Evolutionary conservation across 2,329 filamentous ascomycete genomes (phyloP).

Genomic region (Bipolaris cookei): DNA sequence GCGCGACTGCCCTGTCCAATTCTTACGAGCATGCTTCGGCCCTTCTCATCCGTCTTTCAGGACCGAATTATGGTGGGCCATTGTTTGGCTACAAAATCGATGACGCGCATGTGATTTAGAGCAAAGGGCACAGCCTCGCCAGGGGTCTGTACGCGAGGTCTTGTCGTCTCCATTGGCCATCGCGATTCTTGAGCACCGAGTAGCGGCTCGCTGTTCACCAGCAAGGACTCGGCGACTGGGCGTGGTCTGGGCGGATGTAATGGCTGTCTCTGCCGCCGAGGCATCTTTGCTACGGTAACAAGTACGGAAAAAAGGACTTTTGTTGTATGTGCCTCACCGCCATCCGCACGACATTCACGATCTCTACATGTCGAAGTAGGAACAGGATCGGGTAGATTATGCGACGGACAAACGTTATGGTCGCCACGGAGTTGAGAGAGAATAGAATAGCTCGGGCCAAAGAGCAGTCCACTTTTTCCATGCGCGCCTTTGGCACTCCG

Average conservation of each 20-base stretch:
- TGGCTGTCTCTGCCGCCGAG: not conserved
- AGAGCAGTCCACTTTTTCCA: conserved; percentile 1
- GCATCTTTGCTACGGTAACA: not conserved
- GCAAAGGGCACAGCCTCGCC: conserved; percentile 5
- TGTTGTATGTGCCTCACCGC: not conserved
- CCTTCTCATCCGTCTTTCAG: conserved; percentile 7
- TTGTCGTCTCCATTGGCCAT: conserved; percentile 11
- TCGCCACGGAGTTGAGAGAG: not conserved
- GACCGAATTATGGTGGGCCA: not conserved
- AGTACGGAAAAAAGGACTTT: not conserved
- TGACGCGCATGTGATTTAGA: conserved; percentile 11
- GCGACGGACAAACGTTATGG: not conserved
- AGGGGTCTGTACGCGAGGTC: conserved; percentile 12
- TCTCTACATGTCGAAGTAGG: not conserved
- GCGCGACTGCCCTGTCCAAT: not conserved
- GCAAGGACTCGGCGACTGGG: conserved; percentile 13
- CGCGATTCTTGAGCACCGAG: conserved; percentile 8
- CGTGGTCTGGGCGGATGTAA: conserved; percentile 12
- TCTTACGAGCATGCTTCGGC: conserved; percentile 3
- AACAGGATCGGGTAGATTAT: not conserved
- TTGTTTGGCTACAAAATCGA: conserved; percentile 6
- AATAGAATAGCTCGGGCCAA: conserved; percentile 12
- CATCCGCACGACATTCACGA: not conserved
- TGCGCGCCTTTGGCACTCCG: conserved; percentile 2
- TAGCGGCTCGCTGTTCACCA: not conserved